Base-by-base conservation (phyloP, 352 stramenopile genomes). In the Pythium sp. region DNA sequence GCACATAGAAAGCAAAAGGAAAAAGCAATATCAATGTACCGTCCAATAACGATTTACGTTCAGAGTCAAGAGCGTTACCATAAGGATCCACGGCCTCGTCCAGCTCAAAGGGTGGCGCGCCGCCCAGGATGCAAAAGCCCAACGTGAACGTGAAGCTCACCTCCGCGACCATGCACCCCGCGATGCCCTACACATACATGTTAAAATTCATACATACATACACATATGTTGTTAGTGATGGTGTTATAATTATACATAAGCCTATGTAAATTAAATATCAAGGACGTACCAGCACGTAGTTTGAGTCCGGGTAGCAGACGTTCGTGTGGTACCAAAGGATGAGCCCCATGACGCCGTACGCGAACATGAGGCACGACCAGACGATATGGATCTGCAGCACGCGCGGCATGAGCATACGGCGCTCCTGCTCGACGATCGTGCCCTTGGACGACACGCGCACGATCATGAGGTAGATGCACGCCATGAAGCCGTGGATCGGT, bases 371-470 rank as follows among this genome's bases (percentile, higher is more conserved):
- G 6, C 82, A 64, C 18, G 84, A 90, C 86, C 86, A 96, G 51
- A 92, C 75, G 38, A 82, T 69, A 64, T 93, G 86, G 20, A 92
- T 87, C 14, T 93, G 82, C 56, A 96, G 70, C 69, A 96, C 77
- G 18, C 79, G 73, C 54, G 87, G 87, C 86, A 96, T 96, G 60
- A 96, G 75, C 68, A 96, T 81, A 68, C 88, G 88, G n/a, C 80
- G 85, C 71, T 96, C 88, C 74, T 93, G 80, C 65, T 92, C 83
- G 46, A 96, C 77, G 67, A 96, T 96, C 61, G 88, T 94, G 58
- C 88, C 88, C 72, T 92, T 90, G 22, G 82, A 77, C 60, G 88
- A 90, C 22, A 96, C 76, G 73, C 92, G 86, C 72, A 93, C 84
- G 69, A 94, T 80, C 79, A 96, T 90, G 73, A 94, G 77, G 73